A percentile compares a stretch with the other conserved stretches of the same genome.
These are phyloP conservation scores for Saksenaea vasiformis DNA, from an alignment of 371 early-diverging fungal genomes.

Conservation along the genomic window DNA sequence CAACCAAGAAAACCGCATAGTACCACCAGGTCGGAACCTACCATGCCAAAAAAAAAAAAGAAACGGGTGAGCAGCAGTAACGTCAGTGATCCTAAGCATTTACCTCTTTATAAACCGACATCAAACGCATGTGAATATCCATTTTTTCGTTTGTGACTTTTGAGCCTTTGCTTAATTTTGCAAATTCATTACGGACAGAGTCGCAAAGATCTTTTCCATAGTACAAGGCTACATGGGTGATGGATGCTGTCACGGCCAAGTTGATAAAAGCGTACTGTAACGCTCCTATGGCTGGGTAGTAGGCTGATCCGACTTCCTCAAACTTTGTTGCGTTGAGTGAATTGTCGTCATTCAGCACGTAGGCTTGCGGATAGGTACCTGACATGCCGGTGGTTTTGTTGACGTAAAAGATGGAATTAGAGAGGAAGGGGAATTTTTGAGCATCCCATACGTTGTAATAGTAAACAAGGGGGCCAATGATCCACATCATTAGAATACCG, in stretches of 20 bases:
- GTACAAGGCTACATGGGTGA: slow-evolving; percentile 45
- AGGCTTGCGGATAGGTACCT: slow-evolving; percentile 37
- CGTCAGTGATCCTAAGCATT: slow-evolving; percentile 9
- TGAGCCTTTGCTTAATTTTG: not conserved
- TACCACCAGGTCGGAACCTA: slow-evolving; percentile 85
- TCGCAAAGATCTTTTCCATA: slow-evolving; percentile 36
- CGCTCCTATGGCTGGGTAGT: slow-evolving; percentile 29
- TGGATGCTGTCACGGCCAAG: slow-evolving; percentile 48
- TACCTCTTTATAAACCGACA: slow-evolving; percentile 43
- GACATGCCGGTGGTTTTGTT: slow-evolving; percentile 26
- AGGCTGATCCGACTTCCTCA: slow-evolving; percentile 39
- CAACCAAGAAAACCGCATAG: slow-evolving; percentile 54
- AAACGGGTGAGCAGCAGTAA: too few relatives aligned
- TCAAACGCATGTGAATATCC: slow-evolving; percentile 37
- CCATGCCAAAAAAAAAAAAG: too few relatives aligned
- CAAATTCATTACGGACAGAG: not conserved
- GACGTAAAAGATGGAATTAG: slow-evolving; percentile 36
- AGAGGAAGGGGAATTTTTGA: slow-evolving; percentile 45
- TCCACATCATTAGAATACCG: slow-evolving; percentile 40
- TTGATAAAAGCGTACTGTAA: slow-evolving; percentile 37
- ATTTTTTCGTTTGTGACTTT: slow-evolving; percentile 1
- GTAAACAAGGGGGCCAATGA: slow-evolving; percentile 41
- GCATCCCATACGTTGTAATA: slow-evolving; percentile 50
- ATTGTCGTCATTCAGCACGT: slow-evolving; percentile 40
- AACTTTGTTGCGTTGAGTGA: slow-evolving; percentile 35